Evolutionary conservation across 2,329 filamentous ascomycete genomes (phyloP).

Genomic region (Fusarium anguioides): DNA sequence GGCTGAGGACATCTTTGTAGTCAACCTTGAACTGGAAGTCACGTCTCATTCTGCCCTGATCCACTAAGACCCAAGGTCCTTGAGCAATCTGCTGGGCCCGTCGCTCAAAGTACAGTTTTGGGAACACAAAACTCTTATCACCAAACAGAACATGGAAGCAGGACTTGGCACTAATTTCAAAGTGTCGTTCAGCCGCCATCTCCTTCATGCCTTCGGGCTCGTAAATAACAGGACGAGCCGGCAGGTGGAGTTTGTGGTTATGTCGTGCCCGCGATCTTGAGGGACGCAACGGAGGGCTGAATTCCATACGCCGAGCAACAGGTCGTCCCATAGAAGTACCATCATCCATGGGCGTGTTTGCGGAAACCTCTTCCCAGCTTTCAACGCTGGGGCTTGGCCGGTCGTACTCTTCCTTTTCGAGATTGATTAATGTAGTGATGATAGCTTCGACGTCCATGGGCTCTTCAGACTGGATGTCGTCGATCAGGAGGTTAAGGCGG

Average conservation of each 20-base stretch:
- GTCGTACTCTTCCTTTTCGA: slow-evolving; percentile 73
- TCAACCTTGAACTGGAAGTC: slow-evolving; percentile 85
- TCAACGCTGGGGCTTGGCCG: slow-evolving; percentile 78
- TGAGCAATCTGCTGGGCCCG: slow-evolving; percentile 84
- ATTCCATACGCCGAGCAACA: slow-evolving; percentile 48
- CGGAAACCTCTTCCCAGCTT: slow-evolving; percentile 88
- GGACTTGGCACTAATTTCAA: slow-evolving; percentile 91
- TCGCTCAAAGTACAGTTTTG: slow-evolving; percentile 87
- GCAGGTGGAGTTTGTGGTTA: slow-evolving; percentile 81
- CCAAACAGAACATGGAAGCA: slow-evolving; percentile 97
- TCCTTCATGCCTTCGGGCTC: slow-evolving; percentile 84
- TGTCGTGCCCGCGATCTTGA: slow-evolving; percentile 51
- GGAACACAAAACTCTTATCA: slow-evolving; percentile 94
- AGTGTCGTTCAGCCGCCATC: slow-evolving; percentile 81
- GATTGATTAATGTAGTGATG: slow-evolving; percentile 76
- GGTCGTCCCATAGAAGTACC: slow-evolving; percentile 58
- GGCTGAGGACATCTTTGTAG: slow-evolving; percentile 72
- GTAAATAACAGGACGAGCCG: slow-evolving; percentile 82
- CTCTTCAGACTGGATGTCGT: slow-evolving; percentile 79
- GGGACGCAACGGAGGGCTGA: slow-evolving; percentile 51
- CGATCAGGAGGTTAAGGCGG: slow-evolving; percentile 85
- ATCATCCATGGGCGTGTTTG: slow-evolving; percentile 67
- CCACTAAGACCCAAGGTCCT: slow-evolving; percentile 81
- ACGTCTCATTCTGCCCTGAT: slow-evolving; percentile 77
- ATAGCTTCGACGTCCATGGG: slow-evolving; percentile 75